phyloP scores from a whole-genome alignment of 2,329 filamentous ascomycete genomes.

The Xylaria sp. region DNA sequence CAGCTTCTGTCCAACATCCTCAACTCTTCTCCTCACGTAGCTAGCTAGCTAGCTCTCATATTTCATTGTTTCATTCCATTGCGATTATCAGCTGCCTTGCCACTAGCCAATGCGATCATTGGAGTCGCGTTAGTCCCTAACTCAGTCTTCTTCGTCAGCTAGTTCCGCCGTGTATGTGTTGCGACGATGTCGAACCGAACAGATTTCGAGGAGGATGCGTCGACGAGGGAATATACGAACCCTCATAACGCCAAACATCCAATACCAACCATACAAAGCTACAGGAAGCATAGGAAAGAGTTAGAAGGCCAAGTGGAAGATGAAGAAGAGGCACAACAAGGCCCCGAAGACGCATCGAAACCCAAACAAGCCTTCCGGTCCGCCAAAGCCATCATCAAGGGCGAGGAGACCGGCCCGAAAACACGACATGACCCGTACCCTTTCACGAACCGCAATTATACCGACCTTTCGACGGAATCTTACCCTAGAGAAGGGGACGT shows the following conservation, averaged over 20 bases:
- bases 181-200: conserved; percentile 22
- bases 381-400: conserved; percentile 41
- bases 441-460: conserved; percentile 39
- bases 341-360: conserved; percentile 40
- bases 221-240: conserved; percentile 22
- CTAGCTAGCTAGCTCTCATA: too few relatives aligned
- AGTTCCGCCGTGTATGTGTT: background rate
- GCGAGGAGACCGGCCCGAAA: conserved; percentile 35
- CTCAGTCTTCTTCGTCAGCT: background rate
- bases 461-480: conserved; percentile 12
- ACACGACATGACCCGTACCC: conserved; percentile 41
- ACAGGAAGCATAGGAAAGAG: conserved; percentile 49
- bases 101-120: background rate
- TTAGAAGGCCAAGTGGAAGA: conserved; percentile 45
- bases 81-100: background rate
- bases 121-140: too few relatives aligned
- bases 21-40: too few relatives aligned
- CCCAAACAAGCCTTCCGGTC: conserved; percentile 40
- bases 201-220: conserved; percentile 22
- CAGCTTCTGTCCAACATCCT: too few relatives aligned
- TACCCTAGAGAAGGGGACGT: conserved; percentile 23
- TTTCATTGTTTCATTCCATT: too few relatives aligned
- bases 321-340: conserved; percentile 37
- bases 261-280: conserved; percentile 52
- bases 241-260: conserved; percentile 33